Evolutionary conservation across 116 monocot genomes (phyloP), one percentile per base, ranked within the genome.

Genomic region (Dioscorea cayenensis): DNA sequence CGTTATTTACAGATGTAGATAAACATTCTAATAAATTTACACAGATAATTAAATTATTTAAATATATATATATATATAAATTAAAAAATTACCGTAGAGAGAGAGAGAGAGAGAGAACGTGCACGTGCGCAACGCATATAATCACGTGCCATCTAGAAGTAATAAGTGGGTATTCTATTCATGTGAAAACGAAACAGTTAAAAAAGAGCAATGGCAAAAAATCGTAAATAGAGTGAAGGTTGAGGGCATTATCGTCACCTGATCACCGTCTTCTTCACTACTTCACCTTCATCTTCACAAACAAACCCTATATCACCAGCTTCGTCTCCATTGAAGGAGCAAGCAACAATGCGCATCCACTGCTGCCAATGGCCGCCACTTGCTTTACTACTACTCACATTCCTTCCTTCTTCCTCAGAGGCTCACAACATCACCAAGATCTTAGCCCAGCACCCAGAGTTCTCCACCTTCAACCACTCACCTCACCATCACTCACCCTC

Each of bases 391-490:
- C 20, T 70, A 4, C 29, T 55, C 14, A 19, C 32, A 6, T 55
- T 18, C 50, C 2, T 73, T 7, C 16, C 63, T 51, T 74, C 60
- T 27, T 79, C n/a, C 48, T 76, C 48, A 19, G 21, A 28, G 59
- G 65, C n/a, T 19, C 58, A 83, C 94, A 99, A 99, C 84, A 87
- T 99, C 58, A 99, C 94, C 43, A 81, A 69, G 58, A 90, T 97
- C 81, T 88, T 97, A 10, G 88, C 87, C 7, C 14, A 50, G 43
- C 82, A 86, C 73, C 91, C 84, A 2, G 84, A 87, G 71, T 89
- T 91, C 91, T 84, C 95, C 28, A 74, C 85, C 55, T 95, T 95
- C 91, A 91, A 87, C 85, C 89, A 86, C 83, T 89, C n/a, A 89
- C 79, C 86, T 95, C 13, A 81, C 89, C 28, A 63, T 22, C 43